phyloP scores from a whole-genome alignment of 768 basidiomycete species.

The Dioszegia aurantiaca region DNA sequence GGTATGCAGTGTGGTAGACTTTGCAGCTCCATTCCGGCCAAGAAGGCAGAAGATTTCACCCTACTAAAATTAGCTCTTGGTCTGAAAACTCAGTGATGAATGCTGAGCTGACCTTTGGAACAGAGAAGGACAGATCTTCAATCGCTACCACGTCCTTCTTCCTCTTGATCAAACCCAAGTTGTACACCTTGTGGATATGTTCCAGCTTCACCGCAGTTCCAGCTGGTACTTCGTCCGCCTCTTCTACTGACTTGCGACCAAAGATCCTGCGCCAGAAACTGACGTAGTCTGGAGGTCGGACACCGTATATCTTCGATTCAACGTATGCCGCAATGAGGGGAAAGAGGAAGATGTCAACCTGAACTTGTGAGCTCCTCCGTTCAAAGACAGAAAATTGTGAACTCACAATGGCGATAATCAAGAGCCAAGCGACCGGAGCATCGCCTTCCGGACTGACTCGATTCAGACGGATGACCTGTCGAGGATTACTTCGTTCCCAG shows the following conservation, averaged over 20 bases:
- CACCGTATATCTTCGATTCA: slow-evolving; percentile 65
- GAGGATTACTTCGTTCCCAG: slow-evolving; percentile 61
- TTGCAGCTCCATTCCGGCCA: slow-evolving; percentile 70
- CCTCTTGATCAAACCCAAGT: slow-evolving; percentile 22
- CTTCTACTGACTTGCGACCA: not conserved
- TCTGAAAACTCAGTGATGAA: not conserved
- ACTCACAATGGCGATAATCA: slow-evolving; percentile 66
- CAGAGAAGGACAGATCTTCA: slow-evolving; percentile 63
- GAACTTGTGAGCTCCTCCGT: no score
- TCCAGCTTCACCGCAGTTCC: slow-evolving; percentile 22
- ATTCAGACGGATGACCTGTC: slow-evolving; percentile 59
- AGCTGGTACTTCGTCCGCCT: slow-evolving; percentile 4
- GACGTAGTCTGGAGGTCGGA: slow-evolving; percentile 38
- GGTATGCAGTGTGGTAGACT: slow-evolving; percentile 69
- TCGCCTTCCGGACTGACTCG: slow-evolving; percentile 61
- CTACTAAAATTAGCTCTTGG: slow-evolving; percentile 6
- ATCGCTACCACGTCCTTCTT: slow-evolving; percentile 61
- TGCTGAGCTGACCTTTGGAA: slow-evolving; percentile 57
- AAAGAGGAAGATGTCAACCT: slow-evolving; percentile 74
- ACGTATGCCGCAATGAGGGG: slow-evolving; percentile 64
- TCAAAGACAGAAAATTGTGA: no score
- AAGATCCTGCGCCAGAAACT: slow-evolving; percentile 14
- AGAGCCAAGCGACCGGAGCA: slow-evolving; percentile 59
- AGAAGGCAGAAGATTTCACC: slow-evolving; percentile 73
- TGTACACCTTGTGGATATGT: slow-evolving; percentile 25